phyloP scores from a whole-genome alignment of 768 basidiomycete species.

The Lyophyllum semitale region DNA sequence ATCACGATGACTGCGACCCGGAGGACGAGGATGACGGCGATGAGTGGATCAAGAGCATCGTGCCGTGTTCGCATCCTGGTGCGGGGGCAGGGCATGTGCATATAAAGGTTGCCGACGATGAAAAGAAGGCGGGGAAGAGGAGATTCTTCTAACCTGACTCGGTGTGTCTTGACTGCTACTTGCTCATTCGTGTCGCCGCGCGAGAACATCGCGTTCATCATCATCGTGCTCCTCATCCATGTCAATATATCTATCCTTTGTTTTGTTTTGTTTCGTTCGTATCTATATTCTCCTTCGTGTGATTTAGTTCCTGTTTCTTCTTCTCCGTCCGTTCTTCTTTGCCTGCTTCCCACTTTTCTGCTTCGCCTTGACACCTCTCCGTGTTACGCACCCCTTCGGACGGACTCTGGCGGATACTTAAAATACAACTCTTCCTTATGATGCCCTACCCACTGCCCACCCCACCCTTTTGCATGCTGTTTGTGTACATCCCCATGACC shows the following conservation, averaged over 20 bases:
- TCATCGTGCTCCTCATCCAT: background rate
- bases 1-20: slow-evolving; percentile 64
- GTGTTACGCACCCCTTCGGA: background rate
- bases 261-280: slow-evolving; percentile 4
- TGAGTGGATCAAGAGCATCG: slow-evolving; percentile 81
- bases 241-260: slow-evolving; percentile 7
- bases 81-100: slow-evolving; percentile 60
- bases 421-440: slow-evolving; percentile 3
- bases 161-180: background rate
- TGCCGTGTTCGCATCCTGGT: slow-evolving; percentile 59
- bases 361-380: background rate
- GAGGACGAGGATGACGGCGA: slow-evolving; percentile 84
- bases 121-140: slow-evolving; percentile 72
- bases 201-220: background rate
- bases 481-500: slow-evolving; percentile 8
- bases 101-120: slow-evolving; percentile 72
- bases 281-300: background rate
- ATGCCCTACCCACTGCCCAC: background rate
- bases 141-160: slow-evolving; percentile 64
- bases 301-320: slow-evolving; percentile 13
- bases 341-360: background rate
- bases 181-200: background rate
- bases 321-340: background rate
- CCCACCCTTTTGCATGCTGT: slow-evolving; percentile 4
- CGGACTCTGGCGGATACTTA: slow-evolving; percentile 10